Evolutionary conservation across 306 rosid genomes (phyloP), one percentile per base, ranked within the genome.

Genomic region (Corylus avellana): DNA sequence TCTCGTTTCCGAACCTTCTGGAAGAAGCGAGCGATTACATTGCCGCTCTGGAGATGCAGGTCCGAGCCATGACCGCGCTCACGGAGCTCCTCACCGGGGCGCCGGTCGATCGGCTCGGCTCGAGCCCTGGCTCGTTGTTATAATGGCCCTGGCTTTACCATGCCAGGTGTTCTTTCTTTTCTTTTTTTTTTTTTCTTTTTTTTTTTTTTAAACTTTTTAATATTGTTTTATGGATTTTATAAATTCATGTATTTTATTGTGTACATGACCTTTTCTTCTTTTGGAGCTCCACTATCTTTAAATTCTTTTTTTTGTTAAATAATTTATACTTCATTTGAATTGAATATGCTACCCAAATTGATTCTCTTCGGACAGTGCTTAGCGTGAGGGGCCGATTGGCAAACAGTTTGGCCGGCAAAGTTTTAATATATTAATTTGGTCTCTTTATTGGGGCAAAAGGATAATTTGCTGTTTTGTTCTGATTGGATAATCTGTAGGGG

Each of bases 1-100:
- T 86, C 12, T 81, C 97, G 4, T 84, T 94, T 58, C 92, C 92
- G 35, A 91, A 87, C 77, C 98, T 94, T 87, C 90, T 94, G 48
- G 98, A 88, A 80, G 98, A 94, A 91, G 72, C 98, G 29, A 84
- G 81, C 27, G 98, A 94, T 74, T 94, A 94, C 78, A 89, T 94
- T 14, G 84, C 93, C 27, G 98, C 98, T 37, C 73, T 94, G 81
- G 85, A 94, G 97, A 94, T 94, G 98, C 98, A 94, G 86, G 93
- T 94, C 1, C 84, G 91, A 74, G 87, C 93, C 82, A 94, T 94
- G 98, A 61, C 94, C 1, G 83, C 89, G 50, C 86, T 94, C 32
- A 84, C 92, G 70, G 88, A 89, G 78, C 80, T 92, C 5, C 92
- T 94, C 17, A 22, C 91, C 79, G 92, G 91, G 10, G 64, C 85